A percentile compares a stretch with the other conserved stretches of the same genome.
These are phyloP conservation scores for Meira nashicola DNA, from an alignment of 1,284 basidiomycete genomes.

Conservation along the genomic window DNA sequence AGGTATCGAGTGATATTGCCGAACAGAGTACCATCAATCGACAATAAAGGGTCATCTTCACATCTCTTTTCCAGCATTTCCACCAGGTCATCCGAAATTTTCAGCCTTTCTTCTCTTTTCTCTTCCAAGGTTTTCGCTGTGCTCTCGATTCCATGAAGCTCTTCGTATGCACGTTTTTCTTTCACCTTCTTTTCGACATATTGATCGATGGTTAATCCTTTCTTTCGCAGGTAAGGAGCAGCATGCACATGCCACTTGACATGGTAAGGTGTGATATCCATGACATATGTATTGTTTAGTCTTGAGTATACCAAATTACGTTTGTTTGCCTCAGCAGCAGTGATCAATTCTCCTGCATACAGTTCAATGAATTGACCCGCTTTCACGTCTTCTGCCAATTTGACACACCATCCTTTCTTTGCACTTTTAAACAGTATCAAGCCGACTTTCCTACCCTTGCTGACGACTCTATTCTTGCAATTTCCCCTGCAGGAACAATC, in stretches of 20 bases:
- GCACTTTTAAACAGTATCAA: conserved; percentile 58
- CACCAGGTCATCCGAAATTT: background rate
- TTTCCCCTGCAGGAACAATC: conserved; percentile 72
- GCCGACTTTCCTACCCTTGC: conserved; percentile 63
- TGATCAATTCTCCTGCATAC: conserved; percentile 77
- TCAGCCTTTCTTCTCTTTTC: background rate
- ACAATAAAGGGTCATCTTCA: conserved; percentile 9
- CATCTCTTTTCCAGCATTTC: background rate
- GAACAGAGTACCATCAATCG: conserved; percentile 32
- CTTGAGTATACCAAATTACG: conserved; percentile 68
- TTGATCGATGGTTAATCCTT: background rate
- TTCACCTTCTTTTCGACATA: background rate
- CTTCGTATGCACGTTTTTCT: no score
- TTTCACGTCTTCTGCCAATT: background rate
- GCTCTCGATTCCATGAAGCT: no score
- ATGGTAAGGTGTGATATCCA: conserved; percentile 73
- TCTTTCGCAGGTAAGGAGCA: background rate
- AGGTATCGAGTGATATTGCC: conserved; percentile 41
- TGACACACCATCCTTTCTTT: conserved; percentile 61
- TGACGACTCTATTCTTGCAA: conserved; percentile 78
- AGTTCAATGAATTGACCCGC: conserved; percentile 70
- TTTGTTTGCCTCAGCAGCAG: conserved; percentile 62
- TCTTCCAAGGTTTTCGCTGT: no score
- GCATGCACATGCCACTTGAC: conserved; percentile 50
- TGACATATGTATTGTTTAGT: conserved; percentile 75